Percentiles rank a stretch among this genome's conserved stretches.
These are phyloP conservation scores for Plantago rigida DNA, from an alignment of 305 asterid species.

Conservation along the genomic window DNA sequence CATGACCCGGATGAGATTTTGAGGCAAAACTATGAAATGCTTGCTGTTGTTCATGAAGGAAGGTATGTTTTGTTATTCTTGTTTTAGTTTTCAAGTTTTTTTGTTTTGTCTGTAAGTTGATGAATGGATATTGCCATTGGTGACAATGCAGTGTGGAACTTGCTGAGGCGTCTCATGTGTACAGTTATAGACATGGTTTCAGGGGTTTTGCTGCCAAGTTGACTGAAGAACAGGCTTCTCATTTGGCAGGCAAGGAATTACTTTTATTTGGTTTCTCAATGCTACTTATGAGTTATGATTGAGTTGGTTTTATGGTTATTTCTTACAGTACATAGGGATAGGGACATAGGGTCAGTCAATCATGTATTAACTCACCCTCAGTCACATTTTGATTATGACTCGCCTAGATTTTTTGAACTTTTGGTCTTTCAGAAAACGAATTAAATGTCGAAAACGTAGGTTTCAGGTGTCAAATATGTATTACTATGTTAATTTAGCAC, in stretches of 20 bases:
- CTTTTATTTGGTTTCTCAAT: neutral
- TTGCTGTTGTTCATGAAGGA: constrained; percentile 61
- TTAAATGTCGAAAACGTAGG: too few relatives aligned
- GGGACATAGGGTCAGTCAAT: neutral
- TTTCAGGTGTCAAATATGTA: too few relatives aligned
- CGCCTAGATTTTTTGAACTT: too few relatives aligned
- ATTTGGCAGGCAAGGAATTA: constrained; percentile 50
- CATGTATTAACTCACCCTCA: constrained; percentile 3
- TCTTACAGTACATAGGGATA: neutral
- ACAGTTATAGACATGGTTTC: constrained; percentile 18
- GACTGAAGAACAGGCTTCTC: constrained; percentile 67
- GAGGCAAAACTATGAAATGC: constrained; percentile 65
- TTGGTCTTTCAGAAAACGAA: too few relatives aligned
- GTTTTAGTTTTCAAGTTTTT: neutral
- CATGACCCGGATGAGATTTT: constrained; percentile 67
- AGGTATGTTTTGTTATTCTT: constrained; percentile 32
- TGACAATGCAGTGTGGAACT: too few relatives aligned
- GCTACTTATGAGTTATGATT: too few relatives aligned
- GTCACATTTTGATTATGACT: constrained; percentile 11
- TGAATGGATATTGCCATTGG: constrained; percentile 1
- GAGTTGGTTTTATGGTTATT: neutral
- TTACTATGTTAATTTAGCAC: too few relatives aligned
- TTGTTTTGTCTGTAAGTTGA: constrained; percentile 14
- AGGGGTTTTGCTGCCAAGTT: constrained; percentile 90
- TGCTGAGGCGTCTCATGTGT: too few relatives aligned